Evolutionary conservation across 1,284 basidiomycete genomes (phyloP).

Genomic region (Cutaneotrichosporon curvatum): DNA sequence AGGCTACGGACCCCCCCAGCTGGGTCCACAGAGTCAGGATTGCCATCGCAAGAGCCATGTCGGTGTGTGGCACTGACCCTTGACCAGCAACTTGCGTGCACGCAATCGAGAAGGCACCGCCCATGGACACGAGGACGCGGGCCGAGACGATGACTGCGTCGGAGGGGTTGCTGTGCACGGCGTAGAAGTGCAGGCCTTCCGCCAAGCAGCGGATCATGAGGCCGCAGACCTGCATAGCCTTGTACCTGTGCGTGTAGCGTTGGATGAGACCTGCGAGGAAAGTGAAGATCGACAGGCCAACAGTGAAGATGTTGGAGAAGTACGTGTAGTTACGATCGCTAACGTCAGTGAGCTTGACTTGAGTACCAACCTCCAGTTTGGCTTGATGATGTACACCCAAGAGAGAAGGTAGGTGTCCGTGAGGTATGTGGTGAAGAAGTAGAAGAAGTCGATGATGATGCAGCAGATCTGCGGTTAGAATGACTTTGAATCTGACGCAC

Average conservation of each 20-base stretch:
- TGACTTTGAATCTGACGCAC: conserved; percentile 1
- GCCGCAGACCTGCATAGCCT: conserved; percentile 34
- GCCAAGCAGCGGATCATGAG: conserved; percentile 29
- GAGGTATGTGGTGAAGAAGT: conserved; percentile 40
- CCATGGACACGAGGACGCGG: conserved; percentile 35
- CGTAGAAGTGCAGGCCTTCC: conserved; percentile 26
- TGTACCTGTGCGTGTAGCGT: conserved; percentile 48
- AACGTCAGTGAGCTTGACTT: no score
- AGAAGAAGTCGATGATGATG: conserved; percentile 42
- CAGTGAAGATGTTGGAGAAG: conserved; percentile 32
- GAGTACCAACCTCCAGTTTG: conserved; percentile 24
- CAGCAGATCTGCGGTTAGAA: conserved; percentile 6
- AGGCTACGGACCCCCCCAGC: conserved; percentile 41
- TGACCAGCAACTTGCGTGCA: conserved; percentile 42
- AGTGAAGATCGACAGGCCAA: conserved; percentile 42
- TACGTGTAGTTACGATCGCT: conserved; percentile 25
- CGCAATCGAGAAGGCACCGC: conserved; percentile 41
- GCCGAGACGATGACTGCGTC: conserved; percentile 17
- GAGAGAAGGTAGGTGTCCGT: conserved; percentile 31
- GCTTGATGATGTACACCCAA: conserved; percentile 43
- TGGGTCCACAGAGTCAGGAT: conserved; percentile 43
- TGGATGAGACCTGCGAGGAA: conserved; percentile 41
- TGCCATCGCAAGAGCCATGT: conserved; percentile 43
- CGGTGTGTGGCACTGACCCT: conserved; percentile 42
- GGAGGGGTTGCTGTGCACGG: conserved; percentile 26